Evolutionary conservation across 768 basidiomycete species (phyloP), one percentile per base, ranked within the genome.

Genomic region (Psilocybe tampanensis): DNA sequence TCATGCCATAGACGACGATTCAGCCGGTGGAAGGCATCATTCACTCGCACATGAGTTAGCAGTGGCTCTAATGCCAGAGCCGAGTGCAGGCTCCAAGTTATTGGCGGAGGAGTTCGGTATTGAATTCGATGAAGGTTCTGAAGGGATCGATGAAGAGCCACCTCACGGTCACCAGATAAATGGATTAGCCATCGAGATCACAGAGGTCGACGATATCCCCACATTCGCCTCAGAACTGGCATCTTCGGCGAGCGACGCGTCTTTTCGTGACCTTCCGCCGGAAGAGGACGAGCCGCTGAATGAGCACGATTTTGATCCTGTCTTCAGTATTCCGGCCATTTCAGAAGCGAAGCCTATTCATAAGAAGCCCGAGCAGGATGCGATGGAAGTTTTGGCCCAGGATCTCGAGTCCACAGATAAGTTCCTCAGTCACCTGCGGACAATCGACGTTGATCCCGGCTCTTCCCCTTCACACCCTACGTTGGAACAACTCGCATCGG

Each of bases 81-180:
- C 93, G 0, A 88, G 81, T 49, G 78, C 83, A 23, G 85, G 89
- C 52, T 92, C 90, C 21, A 88, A 85, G 69, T 71, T 92, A 29
- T 78, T 94, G 5, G 90, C 90, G 12, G 92, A 94, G 72, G 93
- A 94, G 70, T 91, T 94, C 60, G 92, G 92, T 9, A 88, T 94
- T 59, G 92, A 94, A 66, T 93, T 90, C 61, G 92, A 94, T 59
- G 90, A 92, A 68, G 91, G 89, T 44, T 89, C 89, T 24, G 90
- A 92, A 72, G 90, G 89, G 36, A 90, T 89, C 54, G 92, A 90
- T 66, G 83, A 82, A 23, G 55, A 56, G 55, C 22, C 58, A 34
- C 54, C 41, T 34, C 63, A 55, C 19, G 68, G 61, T 50, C 64
- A 71, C 51, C 60, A 65, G 21, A 47, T 59, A 17, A 69, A 72